phyloP scores from a whole-genome alignment of 345 rosid species.

The Citrus cavaleriei region DNA sequence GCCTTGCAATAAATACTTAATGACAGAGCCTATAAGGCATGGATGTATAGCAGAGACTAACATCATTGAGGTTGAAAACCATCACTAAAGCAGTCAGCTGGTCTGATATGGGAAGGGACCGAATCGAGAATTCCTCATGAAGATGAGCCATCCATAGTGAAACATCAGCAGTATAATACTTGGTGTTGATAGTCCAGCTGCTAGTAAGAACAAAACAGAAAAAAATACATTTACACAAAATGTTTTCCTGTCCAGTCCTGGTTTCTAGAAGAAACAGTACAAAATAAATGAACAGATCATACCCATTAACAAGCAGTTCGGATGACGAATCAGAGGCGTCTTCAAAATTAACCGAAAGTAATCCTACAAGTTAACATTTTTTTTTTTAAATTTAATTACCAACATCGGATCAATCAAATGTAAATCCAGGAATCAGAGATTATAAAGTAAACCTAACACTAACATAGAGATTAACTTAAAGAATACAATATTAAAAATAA shows the following conservation, averaged over 20 bases:
- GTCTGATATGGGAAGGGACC: constrained; percentile 34
- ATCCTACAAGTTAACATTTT: constrained; percentile 35
- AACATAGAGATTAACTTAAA: not conserved
- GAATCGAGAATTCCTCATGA: constrained; percentile 42
- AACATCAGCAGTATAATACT: constrained; percentile 86
- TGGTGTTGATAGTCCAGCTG: constrained; percentile 83
- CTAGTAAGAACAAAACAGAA: not conserved
- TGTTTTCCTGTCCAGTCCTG: too few species aligned
- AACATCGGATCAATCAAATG: not conserved
- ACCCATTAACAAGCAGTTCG: constrained; percentile 46
- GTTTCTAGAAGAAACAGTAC: not conserved
- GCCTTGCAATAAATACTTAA: not conserved
- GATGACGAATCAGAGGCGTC: constrained; percentile 51
- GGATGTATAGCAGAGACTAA: constrained; percentile 19
- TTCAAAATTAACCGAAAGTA: constrained; percentile 57
- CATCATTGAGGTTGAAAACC: constrained; percentile 80
- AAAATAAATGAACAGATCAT: not conserved
- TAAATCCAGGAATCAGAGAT: not conserved
- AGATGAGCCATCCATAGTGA: constrained; percentile 73
- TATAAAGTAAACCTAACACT: not conserved
- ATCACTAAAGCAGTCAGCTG: constrained; percentile 66
- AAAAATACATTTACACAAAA: not conserved
- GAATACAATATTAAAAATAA: not conserved
- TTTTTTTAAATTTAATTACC: too few species aligned
- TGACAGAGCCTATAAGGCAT: not conserved